Percentiles rank a stretch among this genome's conserved stretches.
phyloP scores from a whole-genome alignment of 108 stramenopile species.

The Hondaea fermentalgiana region DNA sequence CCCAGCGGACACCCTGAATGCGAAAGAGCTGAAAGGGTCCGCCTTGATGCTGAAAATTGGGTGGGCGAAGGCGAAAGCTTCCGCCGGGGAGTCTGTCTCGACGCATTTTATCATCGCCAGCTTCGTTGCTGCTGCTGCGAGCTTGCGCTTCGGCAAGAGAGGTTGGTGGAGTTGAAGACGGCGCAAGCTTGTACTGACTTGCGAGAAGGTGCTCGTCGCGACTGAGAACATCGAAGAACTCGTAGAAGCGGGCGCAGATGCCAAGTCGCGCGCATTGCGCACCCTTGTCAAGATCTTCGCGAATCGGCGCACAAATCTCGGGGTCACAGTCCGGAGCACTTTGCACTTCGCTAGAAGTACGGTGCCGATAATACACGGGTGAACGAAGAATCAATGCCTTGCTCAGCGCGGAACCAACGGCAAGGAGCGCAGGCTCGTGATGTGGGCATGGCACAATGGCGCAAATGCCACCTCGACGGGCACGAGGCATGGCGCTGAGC shows the following conservation, averaged over 20 bases:
- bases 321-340: not conserved
- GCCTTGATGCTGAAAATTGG: not conserved
- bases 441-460: not conserved
- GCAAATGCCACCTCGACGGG: not conserved
- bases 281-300: not conserved
- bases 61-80: not conserved
- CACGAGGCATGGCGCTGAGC: not conserved
- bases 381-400: not conserved
- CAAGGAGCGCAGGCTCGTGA: not conserved
- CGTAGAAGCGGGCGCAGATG: not conserved
- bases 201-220: not conserved
- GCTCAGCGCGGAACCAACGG: not conserved
- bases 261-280: not conserved
- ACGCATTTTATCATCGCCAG: not conserved
- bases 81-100: not conserved
- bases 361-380: not conserved
- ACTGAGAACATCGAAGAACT: not conserved
- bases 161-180: no score
- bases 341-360: not conserved
- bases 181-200: not conserved
- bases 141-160: no score
- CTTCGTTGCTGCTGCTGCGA: not conserved
- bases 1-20: not conserved
- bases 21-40: not conserved
- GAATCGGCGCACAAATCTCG: not conserved